A percentile compares a stretch with the other conserved stretches of the same genome.
These are phyloP conservation scores for Fonsecaea monophora DNA, from an alignment of 2,329 filamentous ascomycete genomes.

Conservation along the genomic window DNA sequence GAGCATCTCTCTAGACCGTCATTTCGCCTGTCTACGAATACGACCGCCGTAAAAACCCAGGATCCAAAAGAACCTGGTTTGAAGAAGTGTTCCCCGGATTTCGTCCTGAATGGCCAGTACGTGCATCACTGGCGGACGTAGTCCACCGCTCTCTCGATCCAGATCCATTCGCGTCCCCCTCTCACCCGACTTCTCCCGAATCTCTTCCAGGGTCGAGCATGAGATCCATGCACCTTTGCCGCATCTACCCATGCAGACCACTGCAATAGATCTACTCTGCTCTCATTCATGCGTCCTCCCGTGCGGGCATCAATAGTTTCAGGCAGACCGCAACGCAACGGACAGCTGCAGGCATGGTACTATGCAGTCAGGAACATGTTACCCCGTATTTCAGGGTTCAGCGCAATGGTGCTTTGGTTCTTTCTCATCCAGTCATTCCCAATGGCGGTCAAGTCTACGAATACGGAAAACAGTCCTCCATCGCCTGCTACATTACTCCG, in stretches of 20 bases:
- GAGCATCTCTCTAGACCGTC: neutral
- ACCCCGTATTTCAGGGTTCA: constrained; percentile 9
- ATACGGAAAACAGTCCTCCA: neutral
- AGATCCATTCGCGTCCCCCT: neutral
- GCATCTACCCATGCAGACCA: constrained; percentile 7
- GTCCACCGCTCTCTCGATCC: constrained; percentile 14
- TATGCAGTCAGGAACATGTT: neutral
- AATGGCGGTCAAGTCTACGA: constrained; percentile 5
- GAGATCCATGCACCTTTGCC: constrained; percentile 3
- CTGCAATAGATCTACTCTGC: neutral
- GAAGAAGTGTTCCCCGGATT: constrained; percentile 17
- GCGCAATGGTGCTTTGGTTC: neutral
- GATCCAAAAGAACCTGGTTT: neutral
- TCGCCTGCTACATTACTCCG: neutral
- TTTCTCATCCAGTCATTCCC: neutral
- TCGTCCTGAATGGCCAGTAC: neutral
- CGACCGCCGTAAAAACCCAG: neutral
- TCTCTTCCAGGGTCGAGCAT: neutral
- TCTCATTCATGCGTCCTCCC: constrained; percentile 12
- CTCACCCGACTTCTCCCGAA: constrained; percentile 20
- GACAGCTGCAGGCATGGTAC: neutral
- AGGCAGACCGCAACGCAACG: constrained; percentile 4
- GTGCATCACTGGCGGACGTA: constrained; percentile 5
- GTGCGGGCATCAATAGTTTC: constrained; percentile 18
- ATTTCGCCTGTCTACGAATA: neutral